A percentile compares a stretch with the other conserved stretches of the same genome.
Conservation (phyloP, 2,329 filamentous ascomycete genomes). For the Clonostachys solani region DNA sequence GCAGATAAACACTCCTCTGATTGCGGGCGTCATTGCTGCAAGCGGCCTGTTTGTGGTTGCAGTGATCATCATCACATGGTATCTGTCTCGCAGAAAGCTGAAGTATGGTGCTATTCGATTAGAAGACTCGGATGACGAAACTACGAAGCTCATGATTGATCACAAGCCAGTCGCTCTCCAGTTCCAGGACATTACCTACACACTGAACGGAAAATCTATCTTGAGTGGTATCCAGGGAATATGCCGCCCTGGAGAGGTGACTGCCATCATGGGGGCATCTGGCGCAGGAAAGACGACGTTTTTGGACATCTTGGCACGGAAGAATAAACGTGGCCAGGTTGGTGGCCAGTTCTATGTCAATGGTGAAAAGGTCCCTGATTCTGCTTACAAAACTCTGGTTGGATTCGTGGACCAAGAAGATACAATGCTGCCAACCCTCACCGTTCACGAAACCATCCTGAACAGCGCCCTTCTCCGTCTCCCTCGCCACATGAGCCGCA, state of each 20-base stretch:
- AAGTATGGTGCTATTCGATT: constrained; percentile 72
- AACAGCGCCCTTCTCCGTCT: constrained; percentile 89
- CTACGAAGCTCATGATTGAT: constrained; percentile 79
- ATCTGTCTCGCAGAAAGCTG: constrained; percentile 71
- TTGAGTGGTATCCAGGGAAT: constrained; percentile 76
- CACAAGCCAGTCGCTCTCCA: constrained; percentile 87
- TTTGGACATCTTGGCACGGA: constrained; percentile 89
- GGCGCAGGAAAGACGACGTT: constrained; percentile 98
- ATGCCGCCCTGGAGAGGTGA: constrained; percentile 91
- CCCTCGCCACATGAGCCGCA: constrained; percentile 84
- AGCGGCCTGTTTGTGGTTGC: constrained; percentile 85
- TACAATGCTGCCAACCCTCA: constrained; percentile 91
- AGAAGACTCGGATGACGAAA: constrained; percentile 88
- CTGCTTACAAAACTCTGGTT: constrained; percentile 85
- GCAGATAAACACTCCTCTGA: constrained; percentile 93
- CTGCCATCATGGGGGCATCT: constrained; percentile 97
- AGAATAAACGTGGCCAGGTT: constrained; percentile 85
- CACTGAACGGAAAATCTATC: constrained; percentile 83
- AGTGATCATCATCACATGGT: constrained; percentile 80
- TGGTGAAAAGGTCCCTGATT: constrained; percentile 80
- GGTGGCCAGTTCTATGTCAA: constrained; percentile 87
- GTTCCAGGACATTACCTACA: constrained; percentile 85
- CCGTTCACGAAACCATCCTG: constrained; percentile 95
- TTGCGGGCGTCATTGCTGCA: constrained; percentile 86
- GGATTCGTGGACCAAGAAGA: constrained; percentile 99